Base-by-base conservation (phyloP, 2,329 filamentous ascomycete genomes). In the Orbilia oligospora region DNA sequence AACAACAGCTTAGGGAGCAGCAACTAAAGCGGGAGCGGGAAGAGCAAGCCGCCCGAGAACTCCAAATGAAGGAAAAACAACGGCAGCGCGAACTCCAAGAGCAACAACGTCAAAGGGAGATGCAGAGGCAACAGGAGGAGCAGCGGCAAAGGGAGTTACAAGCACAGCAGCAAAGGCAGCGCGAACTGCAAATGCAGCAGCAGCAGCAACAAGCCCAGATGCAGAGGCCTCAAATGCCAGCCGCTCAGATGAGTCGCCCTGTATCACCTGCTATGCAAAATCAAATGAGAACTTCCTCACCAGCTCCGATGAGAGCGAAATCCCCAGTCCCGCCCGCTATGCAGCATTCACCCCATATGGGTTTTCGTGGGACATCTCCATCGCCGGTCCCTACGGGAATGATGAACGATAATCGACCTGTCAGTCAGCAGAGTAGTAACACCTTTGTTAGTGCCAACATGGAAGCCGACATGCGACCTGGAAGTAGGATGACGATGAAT, bases 341-440 rank as follows among this genome's bases (percentile, higher is more conserved):
- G 75, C 75, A 78, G 46, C 72, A 78, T n/a, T 78, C 75, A 1
- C 75, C 75, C 46, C 75, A 58, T 33, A 78, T 78, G 75, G 71
- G 68, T 9, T 78, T 64, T 53, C 75, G 75, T 18, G 75, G 75
- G 44, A 65, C 58, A 14, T 64, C 68, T 14, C 75, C 75, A 9
- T 78, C 75, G 18, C 75, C 75, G 2, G 22, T 72, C 6, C 75
- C 75, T 1, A 24, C 56, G 30, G 68, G 75, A 20, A 78, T 72
- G 68, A 78, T 78, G 75, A 65, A 78, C 33, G 75, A 78, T 10
- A 78, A 78, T n/a, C 61, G 75, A 9, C 75, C 75, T 8, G 75
- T 78, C 55, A 78, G 75, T 63, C 75, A 78, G 30, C 75, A 78
- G 48, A 78, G 75, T 30, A 78, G 75, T 68, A 78, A 78, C 65